Base-by-base conservation (phyloP, 2,329 filamentous ascomycete genomes). In the Colletotrichum navitas region DNA sequence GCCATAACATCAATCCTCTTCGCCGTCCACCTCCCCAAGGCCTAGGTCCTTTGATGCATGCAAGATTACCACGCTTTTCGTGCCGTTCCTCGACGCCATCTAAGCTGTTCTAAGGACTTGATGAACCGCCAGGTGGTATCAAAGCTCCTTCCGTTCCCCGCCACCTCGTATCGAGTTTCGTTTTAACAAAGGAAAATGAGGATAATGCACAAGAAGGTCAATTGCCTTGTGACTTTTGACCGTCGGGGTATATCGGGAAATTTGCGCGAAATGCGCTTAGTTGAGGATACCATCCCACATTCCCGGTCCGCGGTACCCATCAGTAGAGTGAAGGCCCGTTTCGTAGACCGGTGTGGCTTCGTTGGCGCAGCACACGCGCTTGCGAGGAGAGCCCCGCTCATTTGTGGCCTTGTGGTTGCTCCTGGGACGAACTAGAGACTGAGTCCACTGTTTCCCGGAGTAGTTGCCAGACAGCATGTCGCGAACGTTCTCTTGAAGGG, bases 281-380 rank as follows among this genome's bases (percentile, higher is more conserved):
- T 87, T 86, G 74, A 92, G 82, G 74, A 92, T 89, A 66, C 87
- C 88, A 71, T 88, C 84, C 90, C 91, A 92, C 89, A 92, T 91
- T 63, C 90, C 89, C 49, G 88, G 87, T 45, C 88, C 89, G 54
- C 85, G 84, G 41, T 85, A 80, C 58, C 81, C 87, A 71, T 84
- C 85, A 68, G 87, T 82, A 52, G 83, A 84, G 75, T 89, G 87
- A 54, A 86, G 78, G 29, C 84, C 80, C 72, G 85, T 83, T 73
- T 82, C 81, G 76, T 86, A 86, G 51, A 82, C 80, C 71, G 81
- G 83, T 26, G 84, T 83, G 66, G 85, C 88, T 79, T 92, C 89
- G 18, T 87, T 83, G 55, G 89, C 87, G 81, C 89, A 92, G 82
- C 91, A 92, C 47, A 92, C 85, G 75, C 91, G 87, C 83, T 93